These are phyloP conservation scores for Aspergillus cavernicola DNA, from an alignment of 495 filamentous ascomycete genomes.

Conservation along the genomic window DNA sequence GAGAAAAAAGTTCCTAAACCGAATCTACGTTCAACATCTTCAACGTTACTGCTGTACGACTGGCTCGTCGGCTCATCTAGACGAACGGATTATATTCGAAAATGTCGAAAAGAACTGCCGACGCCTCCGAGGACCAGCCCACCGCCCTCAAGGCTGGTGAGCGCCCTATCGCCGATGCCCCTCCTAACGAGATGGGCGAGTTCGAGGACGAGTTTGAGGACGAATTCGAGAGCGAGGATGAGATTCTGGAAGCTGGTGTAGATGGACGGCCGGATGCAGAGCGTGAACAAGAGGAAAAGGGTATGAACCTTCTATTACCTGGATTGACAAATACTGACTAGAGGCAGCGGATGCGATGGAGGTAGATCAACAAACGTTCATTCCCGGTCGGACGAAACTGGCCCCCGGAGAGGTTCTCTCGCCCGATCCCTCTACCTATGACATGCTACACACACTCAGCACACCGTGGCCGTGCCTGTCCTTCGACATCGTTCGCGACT, in stretches of 20 bases:
- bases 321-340: too few species aligned
- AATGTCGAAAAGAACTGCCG: conserved; percentile 70
- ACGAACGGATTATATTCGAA: conserved; percentile 17
- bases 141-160: conserved; percentile 66
- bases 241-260: conserved; percentile 90
- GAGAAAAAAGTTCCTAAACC: conserved; percentile 31
- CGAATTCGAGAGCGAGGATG: conserved; percentile 62
- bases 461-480: conserved; percentile 95
- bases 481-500: conserved; percentile 86
- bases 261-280: conserved; percentile 92
- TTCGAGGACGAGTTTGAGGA: conserved; percentile 23
- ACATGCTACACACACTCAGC: conserved; percentile 91
- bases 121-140: conserved; percentile 50
- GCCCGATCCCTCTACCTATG: conserved; percentile 86
- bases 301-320: conserved; percentile 36
- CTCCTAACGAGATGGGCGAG: conserved; percentile 20
- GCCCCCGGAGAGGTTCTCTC: conserved; percentile 84
- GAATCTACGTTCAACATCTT: conserved; percentile 7
- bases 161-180: conserved; percentile 49
- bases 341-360: conserved; percentile 75
- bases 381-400: conserved; percentile 83
- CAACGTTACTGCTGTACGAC: conserved; percentile 19
- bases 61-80: conserved; percentile 20
- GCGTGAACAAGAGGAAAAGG: conserved; percentile 77
- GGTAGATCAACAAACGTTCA: conserved; percentile 86